Conservation (phyloP, 768 basidiomycete genomes). For the Xerocomellus amylosporus region DNA sequence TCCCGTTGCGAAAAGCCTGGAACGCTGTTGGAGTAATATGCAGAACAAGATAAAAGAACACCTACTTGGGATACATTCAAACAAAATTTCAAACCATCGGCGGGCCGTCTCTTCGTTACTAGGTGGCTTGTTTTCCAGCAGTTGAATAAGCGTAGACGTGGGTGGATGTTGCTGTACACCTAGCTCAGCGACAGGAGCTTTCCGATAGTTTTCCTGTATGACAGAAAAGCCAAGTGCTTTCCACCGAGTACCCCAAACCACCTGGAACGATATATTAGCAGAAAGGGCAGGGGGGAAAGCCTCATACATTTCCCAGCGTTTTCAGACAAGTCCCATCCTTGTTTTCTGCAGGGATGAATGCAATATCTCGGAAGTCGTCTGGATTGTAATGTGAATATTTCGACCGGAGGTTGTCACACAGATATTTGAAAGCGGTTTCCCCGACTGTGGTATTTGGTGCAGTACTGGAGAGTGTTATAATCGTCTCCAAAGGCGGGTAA, state of each 20-base stretch:
- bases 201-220: conserved; percentile 48
- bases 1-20: conserved; percentile 56
- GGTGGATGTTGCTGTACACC: conserved; percentile 68
- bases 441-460: conserved; percentile 46
- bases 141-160: conserved; percentile 48
- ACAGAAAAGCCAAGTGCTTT: conserved; percentile 68
- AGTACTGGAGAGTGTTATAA: conserved; percentile 57
- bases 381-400: conserved; percentile 48
- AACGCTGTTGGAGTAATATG: background rate
- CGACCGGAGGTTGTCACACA: conserved; percentile 32
- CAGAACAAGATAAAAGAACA: conserved; percentile 7
- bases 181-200: conserved; percentile 53
- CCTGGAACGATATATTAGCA: background rate
- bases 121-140: conserved; percentile 57
- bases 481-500: conserved; percentile 57
- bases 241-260: conserved; percentile 31
- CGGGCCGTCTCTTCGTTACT: conserved; percentile 48
- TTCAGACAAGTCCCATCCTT: background rate
- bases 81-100: conserved; percentile 62
- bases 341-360: conserved; percentile 2
- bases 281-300: conserved; percentile 35
- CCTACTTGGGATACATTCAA: conserved; percentile 54
- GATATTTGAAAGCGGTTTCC: conserved; percentile 65
- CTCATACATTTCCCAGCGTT: conserved; percentile 1
- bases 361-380: conserved; percentile 21